These are phyloP conservation scores for Zygnema circumcarinatum DNA, from an alignment of 139 green algal genomes.

Conservation along the genomic window DNA sequence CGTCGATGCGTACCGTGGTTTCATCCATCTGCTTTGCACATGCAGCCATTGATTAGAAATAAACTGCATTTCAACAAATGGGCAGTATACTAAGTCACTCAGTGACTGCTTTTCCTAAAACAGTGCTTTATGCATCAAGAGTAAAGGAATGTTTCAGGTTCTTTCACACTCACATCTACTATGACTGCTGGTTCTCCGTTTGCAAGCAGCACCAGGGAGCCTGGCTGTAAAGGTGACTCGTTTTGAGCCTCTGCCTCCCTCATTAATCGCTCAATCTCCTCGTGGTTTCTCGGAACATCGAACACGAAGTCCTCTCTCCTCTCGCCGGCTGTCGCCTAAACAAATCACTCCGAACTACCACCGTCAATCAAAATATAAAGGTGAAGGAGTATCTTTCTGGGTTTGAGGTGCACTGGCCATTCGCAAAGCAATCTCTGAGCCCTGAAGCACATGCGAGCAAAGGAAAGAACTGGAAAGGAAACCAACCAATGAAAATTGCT, in stretches of 20 bases:
- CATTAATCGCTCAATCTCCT: conserved; percentile 26
- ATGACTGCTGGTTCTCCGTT: conserved; percentile 47
- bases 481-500: not conserved
- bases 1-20: conserved; percentile 8
- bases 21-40: conserved; percentile 18
- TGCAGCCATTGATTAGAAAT: no score
- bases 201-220: conserved; percentile 13
- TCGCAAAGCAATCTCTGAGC: no score
- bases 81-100: no score
- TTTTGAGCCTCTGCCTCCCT: no score
- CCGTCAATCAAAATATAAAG: not conserved
- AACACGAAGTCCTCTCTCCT: not conserved
- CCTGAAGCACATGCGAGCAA: not conserved
- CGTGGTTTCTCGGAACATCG: conserved; percentile 5
- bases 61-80: no score
- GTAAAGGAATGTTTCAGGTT: no score
- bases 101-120: no score
- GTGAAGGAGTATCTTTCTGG: not conserved
- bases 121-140: no score
- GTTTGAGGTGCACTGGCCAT: no score
- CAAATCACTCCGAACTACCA: not conserved
- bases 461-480: not conserved
- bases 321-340: not conserved
- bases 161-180: conserved; percentile 29
- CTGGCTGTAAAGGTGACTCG: not conserved